These are phyloP conservation scores for Candida sanyiensis DNA, from an alignment of 805 yeast genomes.

Conservation along the genomic window DNA sequence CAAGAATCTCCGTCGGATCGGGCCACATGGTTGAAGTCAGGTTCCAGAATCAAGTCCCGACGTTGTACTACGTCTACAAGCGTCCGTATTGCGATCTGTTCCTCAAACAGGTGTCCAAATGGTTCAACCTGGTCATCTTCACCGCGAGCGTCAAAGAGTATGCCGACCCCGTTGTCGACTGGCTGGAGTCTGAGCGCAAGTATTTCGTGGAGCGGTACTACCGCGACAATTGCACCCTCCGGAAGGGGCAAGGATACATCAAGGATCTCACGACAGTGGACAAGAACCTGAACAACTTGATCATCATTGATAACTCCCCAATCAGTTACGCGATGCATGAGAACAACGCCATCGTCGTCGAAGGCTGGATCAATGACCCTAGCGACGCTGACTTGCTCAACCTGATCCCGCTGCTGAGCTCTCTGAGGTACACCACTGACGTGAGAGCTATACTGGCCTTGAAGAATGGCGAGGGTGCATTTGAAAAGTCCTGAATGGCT, in stretches of 20 bases:
- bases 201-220: conserved; percentile 60
- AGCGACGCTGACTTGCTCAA: conserved; percentile 78
- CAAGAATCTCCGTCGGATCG: conserved; percentile 29
- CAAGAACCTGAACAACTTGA: conserved; percentile 55
- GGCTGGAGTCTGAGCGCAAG: conserved; percentile 65
- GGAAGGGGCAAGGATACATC: conserved; percentile 81
- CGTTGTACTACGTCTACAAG: conserved; percentile 84
- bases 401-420: conserved; percentile 71
- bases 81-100: conserved; percentile 89
- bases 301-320: conserved; percentile 91
- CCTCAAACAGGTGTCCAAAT: conserved; percentile 65
- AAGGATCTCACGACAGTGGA: conserved; percentile 55
- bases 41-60: conserved; percentile 59
- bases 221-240: conserved; percentile 70
- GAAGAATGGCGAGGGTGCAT: conserved; percentile 63
- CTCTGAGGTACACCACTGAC: conserved; percentile 75
- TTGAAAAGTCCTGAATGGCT: conserved; percentile 33
- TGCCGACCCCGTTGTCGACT: conserved; percentile 95
- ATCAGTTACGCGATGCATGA: conserved; percentile 79
- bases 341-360: conserved; percentile 86
- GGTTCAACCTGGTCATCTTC: conserved; percentile 88
- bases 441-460: conserved; percentile 74
- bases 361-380: conserved; percentile 98
- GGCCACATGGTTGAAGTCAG: conserved; percentile 80
- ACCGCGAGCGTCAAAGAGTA: conserved; percentile 93